Conservation (phyloP, 1,139 yeast genomes). For the Kodamaea sp. region DNA sequence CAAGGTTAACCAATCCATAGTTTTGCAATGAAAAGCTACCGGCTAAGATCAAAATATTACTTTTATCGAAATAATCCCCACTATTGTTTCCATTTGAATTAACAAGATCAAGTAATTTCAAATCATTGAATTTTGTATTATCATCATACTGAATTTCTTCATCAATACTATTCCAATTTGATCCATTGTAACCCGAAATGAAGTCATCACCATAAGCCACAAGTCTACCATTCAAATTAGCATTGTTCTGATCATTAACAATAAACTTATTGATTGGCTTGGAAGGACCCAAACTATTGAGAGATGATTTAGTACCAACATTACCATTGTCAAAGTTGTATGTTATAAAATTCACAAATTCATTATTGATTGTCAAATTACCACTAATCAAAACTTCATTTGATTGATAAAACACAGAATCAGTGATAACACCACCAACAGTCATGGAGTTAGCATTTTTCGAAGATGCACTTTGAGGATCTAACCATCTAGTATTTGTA, state of each 20-base stretch:
- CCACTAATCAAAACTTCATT: slow-evolving; percentile 63
- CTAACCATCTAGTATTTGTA: slow-evolving; percentile 51
- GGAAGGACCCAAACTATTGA: slow-evolving; percentile 29
- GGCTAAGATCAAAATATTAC: slow-evolving; percentile 53
- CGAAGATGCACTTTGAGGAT: slow-evolving; percentile 37
- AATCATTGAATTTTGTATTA: slow-evolving; percentile 34
- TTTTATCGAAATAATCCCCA: slow-evolving; percentile 35
- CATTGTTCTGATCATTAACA: slow-evolving; percentile 39
- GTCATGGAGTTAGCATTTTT: slow-evolving; percentile 24
- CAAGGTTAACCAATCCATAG: slow-evolving; percentile 64
- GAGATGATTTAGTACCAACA: slow-evolving; percentile 19
- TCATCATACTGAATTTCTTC: slow-evolving; percentile 29
- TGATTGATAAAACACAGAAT: slow-evolving; percentile 50
- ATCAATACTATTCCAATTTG: slow-evolving; percentile 43
- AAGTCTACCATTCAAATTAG: slow-evolving; percentile 45
- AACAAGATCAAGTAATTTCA: slow-evolving; percentile 37
- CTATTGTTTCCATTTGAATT: slow-evolving; percentile 24
- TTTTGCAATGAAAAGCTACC: slow-evolving; percentile 54
- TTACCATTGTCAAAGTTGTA: slow-evolving; percentile 46
- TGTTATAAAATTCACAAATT: slow-evolving; percentile 40
- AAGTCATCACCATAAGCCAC: slow-evolving; percentile 53
- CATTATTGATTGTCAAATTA: slow-evolving; percentile 41
- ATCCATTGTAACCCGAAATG: slow-evolving; percentile 49
- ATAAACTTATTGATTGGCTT: slow-evolving; percentile 47
- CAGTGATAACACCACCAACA: slow-evolving; percentile 52